These are phyloP conservation scores for Trichocladium uniseriatum DNA, from an alignment of 495 filamentous ascomycete species.

Conservation along the genomic window DNA sequence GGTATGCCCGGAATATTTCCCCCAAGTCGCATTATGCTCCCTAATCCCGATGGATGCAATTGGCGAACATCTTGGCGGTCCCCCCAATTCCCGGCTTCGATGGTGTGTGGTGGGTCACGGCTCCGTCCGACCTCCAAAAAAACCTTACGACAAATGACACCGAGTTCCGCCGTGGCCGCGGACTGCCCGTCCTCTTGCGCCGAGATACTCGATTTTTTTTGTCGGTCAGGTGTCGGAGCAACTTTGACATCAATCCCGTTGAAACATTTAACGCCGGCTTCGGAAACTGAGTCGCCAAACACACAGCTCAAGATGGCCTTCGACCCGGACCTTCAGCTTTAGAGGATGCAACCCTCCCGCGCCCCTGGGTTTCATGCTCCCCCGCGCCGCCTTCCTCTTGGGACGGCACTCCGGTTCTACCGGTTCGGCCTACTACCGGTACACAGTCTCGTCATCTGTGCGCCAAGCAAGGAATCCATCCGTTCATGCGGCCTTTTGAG, in stretches of 20 bases:
- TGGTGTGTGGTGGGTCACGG: conserved; percentile 2
- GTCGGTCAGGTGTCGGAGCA: background rate
- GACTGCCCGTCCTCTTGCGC: conserved; percentile 1
- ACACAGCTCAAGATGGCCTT: too few relatives aligned
- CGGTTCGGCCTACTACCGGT: too few relatives aligned
- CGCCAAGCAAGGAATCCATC: background rate
- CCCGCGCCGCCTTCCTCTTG: background rate
- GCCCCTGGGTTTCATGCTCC: background rate
- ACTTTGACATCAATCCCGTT: background rate
- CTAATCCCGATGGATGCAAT: background rate
- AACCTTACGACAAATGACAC: conserved; percentile 7
- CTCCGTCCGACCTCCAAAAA: background rate
- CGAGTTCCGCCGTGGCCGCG: conserved; percentile 6
- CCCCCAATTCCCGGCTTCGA: conserved; percentile 13
- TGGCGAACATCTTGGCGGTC: background rate
- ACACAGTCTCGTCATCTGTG: too few relatives aligned
- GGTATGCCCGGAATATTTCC: too few relatives aligned
- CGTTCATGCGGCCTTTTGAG: conserved; percentile 1
- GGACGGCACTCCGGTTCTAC: background rate
- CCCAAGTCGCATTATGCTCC: background rate
- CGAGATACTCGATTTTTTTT: background rate
- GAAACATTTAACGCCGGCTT: too few relatives aligned
- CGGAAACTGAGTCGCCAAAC: too few relatives aligned
- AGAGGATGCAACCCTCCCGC: background rate
- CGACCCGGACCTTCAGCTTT: too few relatives aligned